phyloP scores from a whole-genome alignment of 148 eudicot species.

The Camellia sinensis region DNA sequence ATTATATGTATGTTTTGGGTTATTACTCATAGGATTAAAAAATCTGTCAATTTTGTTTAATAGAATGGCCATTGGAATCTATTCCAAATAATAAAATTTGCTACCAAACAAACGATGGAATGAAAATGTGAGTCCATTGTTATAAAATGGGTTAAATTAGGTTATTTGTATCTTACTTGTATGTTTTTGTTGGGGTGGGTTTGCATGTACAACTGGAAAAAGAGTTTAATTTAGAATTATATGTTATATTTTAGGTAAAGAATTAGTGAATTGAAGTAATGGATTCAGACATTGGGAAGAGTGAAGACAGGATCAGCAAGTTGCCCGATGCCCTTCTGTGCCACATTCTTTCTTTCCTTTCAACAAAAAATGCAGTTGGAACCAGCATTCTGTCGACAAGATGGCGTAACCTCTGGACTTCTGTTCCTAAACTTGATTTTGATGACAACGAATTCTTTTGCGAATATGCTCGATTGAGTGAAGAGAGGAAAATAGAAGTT shows the following conservation, averaged over 20 bases:
- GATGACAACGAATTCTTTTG: not conserved
- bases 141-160: not conserved
- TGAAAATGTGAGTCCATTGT: no score
- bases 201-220: not conserved
- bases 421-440: conserved; percentile 24
- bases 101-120: no score
- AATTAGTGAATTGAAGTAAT: not conserved
- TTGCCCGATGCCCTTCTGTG: conserved; percentile 22
- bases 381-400: conserved; percentile 30
- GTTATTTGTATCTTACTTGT: not conserved
- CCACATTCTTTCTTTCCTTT: conserved; percentile 28
- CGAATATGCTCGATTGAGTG: not conserved
- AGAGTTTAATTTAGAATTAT: not conserved
- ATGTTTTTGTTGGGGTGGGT: not conserved
- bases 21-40: no score
- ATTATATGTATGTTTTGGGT: no score
- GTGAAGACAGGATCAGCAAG: conserved; percentile 21
- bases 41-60: no score
- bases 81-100: no score
- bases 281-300: conserved; percentile 1
- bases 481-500: not conserved
- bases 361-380: conserved; percentile 25
- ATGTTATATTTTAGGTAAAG: not conserved
- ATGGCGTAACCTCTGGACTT: conserved; percentile 30
- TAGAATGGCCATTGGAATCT: no score